Conservation (phyloP, 345 rosid species). For the Adansonia digitata region DNA sequence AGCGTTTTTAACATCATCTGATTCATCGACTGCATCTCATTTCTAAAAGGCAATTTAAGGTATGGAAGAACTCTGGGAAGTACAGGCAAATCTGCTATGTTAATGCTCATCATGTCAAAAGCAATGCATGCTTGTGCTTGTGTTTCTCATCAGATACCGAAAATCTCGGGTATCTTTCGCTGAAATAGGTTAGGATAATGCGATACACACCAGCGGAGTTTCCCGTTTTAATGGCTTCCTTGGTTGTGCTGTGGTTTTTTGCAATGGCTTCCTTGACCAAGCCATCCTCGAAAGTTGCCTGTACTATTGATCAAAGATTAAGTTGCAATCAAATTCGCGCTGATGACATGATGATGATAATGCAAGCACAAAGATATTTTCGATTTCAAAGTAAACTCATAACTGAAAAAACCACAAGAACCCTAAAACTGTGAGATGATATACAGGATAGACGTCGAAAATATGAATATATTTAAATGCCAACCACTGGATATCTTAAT, state of each 20-base stretch:
- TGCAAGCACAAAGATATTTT: not conserved
- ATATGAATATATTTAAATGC: not conserved
- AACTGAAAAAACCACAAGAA: slow-evolving; percentile 1
- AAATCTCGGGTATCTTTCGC: slow-evolving; percentile 90
- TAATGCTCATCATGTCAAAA: slow-evolving; percentile 89
- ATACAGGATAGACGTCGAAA: not conserved
- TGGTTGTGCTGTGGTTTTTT: slow-evolving; percentile 90
- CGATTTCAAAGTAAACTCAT: not conserved
- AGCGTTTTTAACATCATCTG: slow-evolving; percentile 40
- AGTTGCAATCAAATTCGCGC: slow-evolving; percentile 2
- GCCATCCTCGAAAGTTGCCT: slow-evolving; percentile 95
- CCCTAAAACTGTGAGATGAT: not conserved
- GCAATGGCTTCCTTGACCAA: slow-evolving; percentile 86
- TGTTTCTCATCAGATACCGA: slow-evolving; percentile 68
- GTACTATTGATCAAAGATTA: slow-evolving; percentile 11
- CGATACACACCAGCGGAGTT: slow-evolving; percentile 59
- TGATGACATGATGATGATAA: not conserved
- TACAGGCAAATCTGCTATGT: slow-evolving; percentile 73
- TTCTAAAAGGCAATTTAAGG: slow-evolving; percentile 68
- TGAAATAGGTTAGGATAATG: slow-evolving; percentile 88
- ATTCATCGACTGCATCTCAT: slow-evolving; percentile 66
- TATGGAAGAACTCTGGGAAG: slow-evolving; percentile 77
- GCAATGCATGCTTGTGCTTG: slow-evolving; percentile 91
- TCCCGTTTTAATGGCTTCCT: slow-evolving; percentile 84
- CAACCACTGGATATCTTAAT: not conserved